A percentile compares a stretch with the other conserved stretches of the same genome.
Evolutionary conservation across 371 early-diverging fungal genomes (phyloP).

Genomic region (Coemansia sp.): DNA sequence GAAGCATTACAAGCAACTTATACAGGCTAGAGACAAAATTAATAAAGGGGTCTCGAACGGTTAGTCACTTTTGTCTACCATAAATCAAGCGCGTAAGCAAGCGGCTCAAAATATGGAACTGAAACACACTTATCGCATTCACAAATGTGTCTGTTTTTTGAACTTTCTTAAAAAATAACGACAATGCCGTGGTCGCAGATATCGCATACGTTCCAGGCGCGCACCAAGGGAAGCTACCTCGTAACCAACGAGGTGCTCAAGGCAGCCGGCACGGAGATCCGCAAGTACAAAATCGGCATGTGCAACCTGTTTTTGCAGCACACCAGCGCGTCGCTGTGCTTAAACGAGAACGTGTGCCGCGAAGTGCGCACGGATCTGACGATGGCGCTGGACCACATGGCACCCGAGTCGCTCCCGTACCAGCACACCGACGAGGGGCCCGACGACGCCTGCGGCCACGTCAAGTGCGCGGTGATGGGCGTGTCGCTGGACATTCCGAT

Average conservation of each 20-base stretch:
- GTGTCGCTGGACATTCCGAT: slow-evolving; percentile 87
- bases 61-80: too few relatives aligned
- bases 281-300: slow-evolving; percentile 73
- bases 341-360: slow-evolving; percentile 85
- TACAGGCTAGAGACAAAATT: too few relatives aligned
- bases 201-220: slow-evolving; percentile 61
- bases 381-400: slow-evolving; percentile 75
- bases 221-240: slow-evolving; percentile 77
- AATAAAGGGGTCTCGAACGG: too few relatives aligned
- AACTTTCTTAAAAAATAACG: not conserved
- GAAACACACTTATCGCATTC: not conserved
- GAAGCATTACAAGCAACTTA: too few relatives aligned
- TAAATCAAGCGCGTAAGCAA: too few relatives aligned
- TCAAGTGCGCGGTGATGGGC: slow-evolving; percentile 83
- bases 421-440: slow-evolving; percentile 76
- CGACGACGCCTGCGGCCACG: slow-evolving; percentile 77
- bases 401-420: slow-evolving; percentile 77
- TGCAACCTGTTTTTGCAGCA: slow-evolving; percentile 90
- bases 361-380: slow-evolving; percentile 83
- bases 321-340: slow-evolving; percentile 83
- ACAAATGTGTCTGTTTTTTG: not conserved
- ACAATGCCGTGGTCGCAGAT: slow-evolving; percentile 66
- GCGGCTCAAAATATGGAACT: too few relatives aligned
- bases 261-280: slow-evolving; percentile 63
- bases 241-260: slow-evolving; percentile 71